Evolutionary conservation across 371 early-diverging fungal species (phyloP), one percentile per base, ranked within the genome.

Genomic region (Phascolomyces articulosus): DNA sequence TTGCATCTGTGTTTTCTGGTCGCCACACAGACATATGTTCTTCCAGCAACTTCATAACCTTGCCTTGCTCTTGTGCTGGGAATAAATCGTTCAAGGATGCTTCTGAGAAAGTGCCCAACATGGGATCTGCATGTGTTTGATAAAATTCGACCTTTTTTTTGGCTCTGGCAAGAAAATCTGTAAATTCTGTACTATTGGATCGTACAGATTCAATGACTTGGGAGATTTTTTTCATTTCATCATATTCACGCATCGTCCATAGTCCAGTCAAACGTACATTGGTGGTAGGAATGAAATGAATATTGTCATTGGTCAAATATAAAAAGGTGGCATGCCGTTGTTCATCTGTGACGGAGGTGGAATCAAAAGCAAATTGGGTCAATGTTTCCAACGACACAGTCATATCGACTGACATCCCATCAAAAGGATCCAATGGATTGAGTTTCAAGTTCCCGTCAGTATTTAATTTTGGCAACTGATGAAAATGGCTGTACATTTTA

Each of bases 241-340:
- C 40, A n/a, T 69, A 60, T 0, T 80, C 31, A 15, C 90, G 85
- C 41, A 91, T 56, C 13, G 65, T 60, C 78, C 89, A 92, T 18
- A 71, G 69, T 10, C 82, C 74, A 3, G 86, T 77, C 64, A 68
- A 71, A n/a, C 78, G 70, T 23, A 80, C 74, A 29, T 72, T 67
- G 2, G 58, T 49, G 6, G 75, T 72, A 28, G 87, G 84, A 2
- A 72, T 67, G 60, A 83, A 88, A 18, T 82, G 83, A 15, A 77
- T 63, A 29, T 78, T 66, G 48, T 90, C 79, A 24, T 77, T 71
- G 0, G 84, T 74, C 62, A 92, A 38, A 55, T 82, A 85, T 27
- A 84, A 58, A 63, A 89, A 90, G 0, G 90, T 84, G 3, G 88
- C 86, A 63, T 90, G 87, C n/a, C 73, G 77, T 38, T 73, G 73